Evolutionary conservation across 2,329 filamentous ascomycete genomes (phyloP), one percentile per base, ranked within the genome.

Genomic region (Pestalotiopsis sp.): DNA sequence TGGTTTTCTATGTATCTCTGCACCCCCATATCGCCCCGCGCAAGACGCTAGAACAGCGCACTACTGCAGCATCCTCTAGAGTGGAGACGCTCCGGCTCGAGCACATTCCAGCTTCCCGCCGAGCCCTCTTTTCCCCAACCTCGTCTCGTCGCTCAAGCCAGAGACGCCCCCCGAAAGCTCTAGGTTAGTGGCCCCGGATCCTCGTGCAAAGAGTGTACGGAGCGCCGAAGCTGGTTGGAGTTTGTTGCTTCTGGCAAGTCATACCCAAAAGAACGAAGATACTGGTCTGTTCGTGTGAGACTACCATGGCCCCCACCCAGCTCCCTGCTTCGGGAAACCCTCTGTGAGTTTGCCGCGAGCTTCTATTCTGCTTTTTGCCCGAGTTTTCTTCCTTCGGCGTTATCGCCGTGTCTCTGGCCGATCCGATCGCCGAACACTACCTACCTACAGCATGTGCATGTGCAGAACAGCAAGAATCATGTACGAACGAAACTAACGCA

Each of bases 281-380:
- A 25, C 39, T 12, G 20, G 31, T 36, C 31, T 36, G 1, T 36
- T 17, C n/a, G 41, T 49, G 11, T 20, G 9, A 52, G 17, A 52
- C 3, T 20, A 64, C 45, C 39, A 82, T 82, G 80, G 70, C 80
- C 49, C 78, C 80, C 38, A 82, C 80, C 6, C 73, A 78, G 68
- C 76, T 82, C 38, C 80, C 80, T 59, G 78, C 75, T 27, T 83
- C 82, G 69, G 82, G 82, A 71, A 84, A 83, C 74, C 80, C 79
- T 70, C 72, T 82, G 81, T 81, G 75, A 77, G 82, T 81, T 71
- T 25, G 17, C 27, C 59, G 38, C 60, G 25, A 27, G 27, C 31
- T 36, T 36, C 6, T 7, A 2, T 2, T 36, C 31, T 36, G 31
- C 31, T 38, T 20, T 36, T 36, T 36, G 61, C 49, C 36, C 52